Evolutionary conservation across 2,329 filamentous ascomycete species (phyloP).

Genomic region (Talaromyces atroroseus): DNA sequence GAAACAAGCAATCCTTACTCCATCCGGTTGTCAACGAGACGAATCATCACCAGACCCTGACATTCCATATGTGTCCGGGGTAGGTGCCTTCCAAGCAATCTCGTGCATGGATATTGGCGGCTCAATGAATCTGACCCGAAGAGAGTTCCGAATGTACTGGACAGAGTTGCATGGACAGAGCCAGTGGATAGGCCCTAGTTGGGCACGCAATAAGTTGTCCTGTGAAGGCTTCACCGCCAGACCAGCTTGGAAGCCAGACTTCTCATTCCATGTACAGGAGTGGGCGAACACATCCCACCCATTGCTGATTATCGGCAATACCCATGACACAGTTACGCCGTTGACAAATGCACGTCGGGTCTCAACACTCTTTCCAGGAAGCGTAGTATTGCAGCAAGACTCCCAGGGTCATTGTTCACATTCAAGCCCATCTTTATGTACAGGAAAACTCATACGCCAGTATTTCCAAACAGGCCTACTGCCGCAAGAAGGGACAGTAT

Average conservation of each 20-base stretch:
- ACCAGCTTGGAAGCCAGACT: background rate
- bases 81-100: conserved; percentile 7
- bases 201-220: conserved; percentile 4
- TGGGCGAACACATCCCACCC: conserved; percentile 1
- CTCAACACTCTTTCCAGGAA: background rate
- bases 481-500: background rate
- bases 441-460: background rate
- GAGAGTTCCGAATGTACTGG: background rate
- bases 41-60: background rate
- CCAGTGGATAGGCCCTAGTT: conserved; percentile 3
- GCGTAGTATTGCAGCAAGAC: conserved; percentile 1
- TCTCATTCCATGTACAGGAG: background rate
- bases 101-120: conserved; percentile 7
- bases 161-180: conserved; percentile 1
- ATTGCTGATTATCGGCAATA: background rate
- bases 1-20: conserved; percentile 1
- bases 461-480: background rate
- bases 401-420: conserved; percentile 2
- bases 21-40: conserved; percentile 1
- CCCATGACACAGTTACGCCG: conserved; percentile 4
- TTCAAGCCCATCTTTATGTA: conserved; percentile 3
- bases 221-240: conserved; percentile 3
- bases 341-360: conserved; percentile 3
- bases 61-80: conserved; percentile 3
- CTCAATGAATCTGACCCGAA: background rate